Evolutionary conservation across 2,329 filamentous ascomycete species (phyloP).

Genomic region (Sporothrix schenckii): DNA sequence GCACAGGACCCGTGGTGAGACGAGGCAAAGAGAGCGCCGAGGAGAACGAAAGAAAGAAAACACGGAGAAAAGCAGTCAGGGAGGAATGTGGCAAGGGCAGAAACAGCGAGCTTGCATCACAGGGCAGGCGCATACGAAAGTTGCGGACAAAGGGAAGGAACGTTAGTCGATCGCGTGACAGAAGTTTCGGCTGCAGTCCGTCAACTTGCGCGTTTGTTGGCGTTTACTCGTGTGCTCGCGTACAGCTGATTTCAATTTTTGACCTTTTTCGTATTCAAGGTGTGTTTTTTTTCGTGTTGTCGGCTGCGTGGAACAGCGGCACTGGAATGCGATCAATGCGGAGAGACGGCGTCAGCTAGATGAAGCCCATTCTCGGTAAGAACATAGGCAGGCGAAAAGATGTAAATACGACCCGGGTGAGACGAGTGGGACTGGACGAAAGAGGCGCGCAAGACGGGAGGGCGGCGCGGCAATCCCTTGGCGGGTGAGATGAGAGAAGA

Average conservation of each 20-base stretch:
- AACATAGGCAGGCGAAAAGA: background rate
- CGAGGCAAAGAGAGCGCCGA: background rate
- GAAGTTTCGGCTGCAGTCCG: background rate
- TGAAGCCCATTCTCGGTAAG: constrained; percentile 21
- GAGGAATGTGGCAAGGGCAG: background rate
- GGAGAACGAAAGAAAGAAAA: background rate
- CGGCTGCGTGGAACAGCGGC: background rate
- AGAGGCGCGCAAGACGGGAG: constrained; percentile 3
- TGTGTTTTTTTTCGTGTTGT: background rate
- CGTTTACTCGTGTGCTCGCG: constrained; percentile 15
- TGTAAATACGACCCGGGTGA: constrained; percentile 8
- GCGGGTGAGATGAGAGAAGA: background rate
- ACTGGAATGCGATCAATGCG: constrained; percentile 28
- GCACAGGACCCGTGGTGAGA: background rate
- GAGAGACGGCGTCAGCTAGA: constrained; percentile 10
- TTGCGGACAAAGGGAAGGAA: constrained; percentile 7
- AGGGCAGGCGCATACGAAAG: constrained; percentile 17
- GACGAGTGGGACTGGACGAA: background rate
- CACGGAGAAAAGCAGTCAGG: background rate
- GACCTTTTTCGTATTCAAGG: background rate
- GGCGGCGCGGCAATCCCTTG: background rate
- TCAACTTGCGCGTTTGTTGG: constrained; percentile 12
- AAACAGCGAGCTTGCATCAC: background rate
- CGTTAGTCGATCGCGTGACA: constrained; percentile 24
- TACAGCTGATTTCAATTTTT: background rate